These are phyloP conservation scores for Micractinium sp. DNA, from an alignment of 139 green algal species.

Conservation along the genomic window DNA sequence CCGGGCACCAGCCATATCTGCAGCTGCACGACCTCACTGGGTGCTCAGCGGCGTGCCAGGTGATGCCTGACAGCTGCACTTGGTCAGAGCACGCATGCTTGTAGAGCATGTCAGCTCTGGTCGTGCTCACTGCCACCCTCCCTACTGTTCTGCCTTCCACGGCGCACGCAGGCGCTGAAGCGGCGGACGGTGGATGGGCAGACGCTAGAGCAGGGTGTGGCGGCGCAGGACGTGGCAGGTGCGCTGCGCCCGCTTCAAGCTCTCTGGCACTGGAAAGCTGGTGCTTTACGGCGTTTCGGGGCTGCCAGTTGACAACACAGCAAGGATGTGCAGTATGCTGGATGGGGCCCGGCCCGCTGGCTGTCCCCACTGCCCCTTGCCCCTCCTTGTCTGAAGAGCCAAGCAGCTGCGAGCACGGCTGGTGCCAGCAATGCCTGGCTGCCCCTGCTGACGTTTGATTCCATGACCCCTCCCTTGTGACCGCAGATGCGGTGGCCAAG, in stretches of 20 bases:
- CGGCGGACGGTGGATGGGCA: slow-evolving; percentile 7
- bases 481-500: slow-evolving; percentile 41
- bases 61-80: neutral
- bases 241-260: too few relatives aligned
- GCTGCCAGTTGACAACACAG: too few relatives aligned
- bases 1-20: neutral
- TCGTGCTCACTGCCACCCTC: neutral
- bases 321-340: too few relatives aligned
- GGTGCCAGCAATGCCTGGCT: neutral
- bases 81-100: too few relatives aligned
- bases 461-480: neutral
- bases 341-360: too few relatives aligned
- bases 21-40: neutral
- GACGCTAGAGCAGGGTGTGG: slow-evolving; percentile 10
- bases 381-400: too few relatives aligned
- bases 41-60: neutral
- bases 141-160: neutral
- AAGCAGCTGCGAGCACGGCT: neutral
- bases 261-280: too few relatives aligned
- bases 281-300: too few relatives aligned
- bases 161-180: slow-evolving; percentile 27
- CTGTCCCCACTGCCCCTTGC: too few relatives aligned
- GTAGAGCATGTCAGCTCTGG: too few relatives aligned
- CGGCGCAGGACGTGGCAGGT: slow-evolving; percentile 33
- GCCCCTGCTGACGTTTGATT: neutral